Base-by-base conservation (phyloP, 768 basidiomycete species). In the Mycena rosella region DNA sequence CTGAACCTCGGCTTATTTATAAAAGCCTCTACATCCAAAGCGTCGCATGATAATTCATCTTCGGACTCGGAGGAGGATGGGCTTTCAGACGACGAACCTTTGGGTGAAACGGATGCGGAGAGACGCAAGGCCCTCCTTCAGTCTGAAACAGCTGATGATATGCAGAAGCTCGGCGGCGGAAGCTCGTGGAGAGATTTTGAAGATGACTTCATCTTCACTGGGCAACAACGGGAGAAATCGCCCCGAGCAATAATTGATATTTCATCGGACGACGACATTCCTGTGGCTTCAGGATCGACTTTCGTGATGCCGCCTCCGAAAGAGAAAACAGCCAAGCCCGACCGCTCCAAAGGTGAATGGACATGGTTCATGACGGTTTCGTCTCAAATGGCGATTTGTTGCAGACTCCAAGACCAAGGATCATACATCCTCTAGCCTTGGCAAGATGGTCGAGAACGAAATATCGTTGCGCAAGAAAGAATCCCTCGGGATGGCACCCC, bases 81-180 rank as follows among this genome's bases (percentile, higher is more conserved):
- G 24, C 5, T 24, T 38, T 29, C 22, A 24, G 81, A 81, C 47
- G 76, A 78, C 55, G 67, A 60, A 67, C 75, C 74, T 38, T 74
- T 82, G 7, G 63, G 75, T 40, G 87, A 87, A 68, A 81, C 83
- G 7, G 81, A 84, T 67, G 75, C 77, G 18, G 82, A 84, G 55
- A 85, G 91, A 56, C 87, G 88, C 62, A 79, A 84, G 65, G 76
- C 83, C 0, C 78, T 93, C 68, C 75, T 87, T 36, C 82, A 83
- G 36, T 84, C 86, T 14, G 80, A 85, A 57, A 77, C 82, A 59
- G 77, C 81, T 42, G 77, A 78, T 20, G 85, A 86, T 60, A 72
- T 87, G 20, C 78, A 83, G 24, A 77, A 76, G 6, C 75, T 89
- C 42, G 85, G 79, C 26, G 76, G 76, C 27, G 76, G 76, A 30